These are phyloP conservation scores for Kwoniella botswanensis DNA, from an alignment of 768 basidiomycete genomes.

Conservation along the genomic window DNA sequence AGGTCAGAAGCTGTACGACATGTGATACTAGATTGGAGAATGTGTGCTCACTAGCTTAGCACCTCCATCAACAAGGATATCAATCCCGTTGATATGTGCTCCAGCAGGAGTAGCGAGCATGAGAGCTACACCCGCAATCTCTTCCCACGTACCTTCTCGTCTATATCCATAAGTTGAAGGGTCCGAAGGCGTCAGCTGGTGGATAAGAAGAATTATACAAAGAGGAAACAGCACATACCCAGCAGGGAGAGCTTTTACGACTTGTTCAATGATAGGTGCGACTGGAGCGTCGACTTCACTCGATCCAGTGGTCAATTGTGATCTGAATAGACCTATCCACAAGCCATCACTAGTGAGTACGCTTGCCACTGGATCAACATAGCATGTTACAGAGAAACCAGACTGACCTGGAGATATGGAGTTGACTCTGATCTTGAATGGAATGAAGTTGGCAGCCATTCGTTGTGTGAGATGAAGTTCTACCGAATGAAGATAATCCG, in stretches of 20 bases:
- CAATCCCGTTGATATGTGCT: constrained; percentile 43
- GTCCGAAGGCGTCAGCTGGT: too few relatives aligned
- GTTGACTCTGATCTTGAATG: constrained; percentile 53
- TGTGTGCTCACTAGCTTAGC: constrained; percentile 37
- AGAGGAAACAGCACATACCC: too few relatives aligned
- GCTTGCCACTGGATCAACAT: too few relatives aligned
- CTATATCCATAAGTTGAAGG: constrained; percentile 21
- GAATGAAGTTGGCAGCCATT: constrained; percentile 38
- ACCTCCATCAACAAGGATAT: constrained; percentile 40
- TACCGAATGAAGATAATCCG: constrained; percentile 31
- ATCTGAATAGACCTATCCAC: constrained; percentile 36
- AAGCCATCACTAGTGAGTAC: too few relatives aligned
- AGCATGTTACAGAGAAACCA: too few relatives aligned
- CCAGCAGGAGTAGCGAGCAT: constrained; percentile 52
- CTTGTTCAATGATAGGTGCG: constrained; percentile 11
- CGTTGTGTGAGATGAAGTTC: constrained; percentile 38
- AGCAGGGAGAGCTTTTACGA: too few relatives aligned
- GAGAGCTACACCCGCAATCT: constrained; percentile 51
- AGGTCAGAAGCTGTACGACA: too few relatives aligned
- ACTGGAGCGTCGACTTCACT: constrained; percentile 21
- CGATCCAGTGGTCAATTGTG: constrained; percentile 35
- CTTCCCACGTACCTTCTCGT: constrained; percentile 39
- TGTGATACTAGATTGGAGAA: too few relatives aligned
- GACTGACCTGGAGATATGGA: constrained; percentile 43
- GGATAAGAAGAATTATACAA: too few relatives aligned